These are phyloP conservation scores for Castanea sativa DNA, from an alignment of 306 rosid species.

Conservation along the genomic window DNA sequence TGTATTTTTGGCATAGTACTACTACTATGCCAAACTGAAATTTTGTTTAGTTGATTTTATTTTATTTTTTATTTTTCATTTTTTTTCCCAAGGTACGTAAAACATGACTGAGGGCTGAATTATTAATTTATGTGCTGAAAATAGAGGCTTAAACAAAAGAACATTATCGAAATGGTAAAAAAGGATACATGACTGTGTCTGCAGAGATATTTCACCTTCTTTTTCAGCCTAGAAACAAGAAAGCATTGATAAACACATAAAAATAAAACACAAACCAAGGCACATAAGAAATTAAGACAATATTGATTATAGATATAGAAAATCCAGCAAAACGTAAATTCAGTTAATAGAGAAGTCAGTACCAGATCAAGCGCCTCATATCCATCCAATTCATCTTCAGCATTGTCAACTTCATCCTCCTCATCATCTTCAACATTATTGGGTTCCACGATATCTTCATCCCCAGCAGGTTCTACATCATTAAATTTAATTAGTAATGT, in stretches of 20 bases:
- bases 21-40: not conserved
- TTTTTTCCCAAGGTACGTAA: not conserved
- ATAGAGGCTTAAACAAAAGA: conserved; percentile 6
- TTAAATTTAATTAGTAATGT: not conserved
- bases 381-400: conserved; percentile 53
- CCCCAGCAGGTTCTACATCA: conserved; percentile 20
- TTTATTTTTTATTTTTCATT: not conserved
- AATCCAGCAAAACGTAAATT: conserved; percentile 7
- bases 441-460: conserved; percentile 50
- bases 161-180: not conserved
- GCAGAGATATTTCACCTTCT: conserved; percentile 54
- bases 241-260: conserved; percentile 4
- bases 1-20: not conserved
- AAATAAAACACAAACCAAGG: conserved; percentile 1
- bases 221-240: conserved; percentile 56
- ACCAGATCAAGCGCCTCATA: conserved; percentile 60
- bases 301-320: not conserved
- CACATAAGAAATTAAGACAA: conserved; percentile 4
- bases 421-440: conserved; percentile 52
- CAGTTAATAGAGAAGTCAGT: conserved; percentile 11
- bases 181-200: conserved; percentile 65
- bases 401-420: conserved; percentile 56
- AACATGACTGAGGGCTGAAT: conserved; percentile 4
- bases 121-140: conserved; percentile 10
- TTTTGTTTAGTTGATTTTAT: not conserved